Base-by-base conservation (phyloP, 2,329 filamentous ascomycete species). In the Penicillium oxalicum region DNA sequence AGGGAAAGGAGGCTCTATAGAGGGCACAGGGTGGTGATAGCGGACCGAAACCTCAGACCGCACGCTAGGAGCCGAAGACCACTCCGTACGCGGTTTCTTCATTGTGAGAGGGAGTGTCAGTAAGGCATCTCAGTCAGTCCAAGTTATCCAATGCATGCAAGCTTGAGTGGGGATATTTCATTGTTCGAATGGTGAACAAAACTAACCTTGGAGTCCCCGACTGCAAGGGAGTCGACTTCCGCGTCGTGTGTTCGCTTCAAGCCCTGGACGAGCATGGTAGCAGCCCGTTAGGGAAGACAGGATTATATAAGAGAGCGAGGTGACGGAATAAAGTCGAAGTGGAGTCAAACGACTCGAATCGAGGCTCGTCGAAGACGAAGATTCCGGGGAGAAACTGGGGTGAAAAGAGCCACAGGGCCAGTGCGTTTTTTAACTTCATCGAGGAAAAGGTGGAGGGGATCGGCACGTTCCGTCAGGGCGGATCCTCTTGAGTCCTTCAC, bases 401-500 rank as follows among this genome's bases (percentile, higher is more conserved):
- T 18, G 18, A 18, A 18, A 18, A 18, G 18, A 18, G 18, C 18
- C 18, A 18, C 18, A 18, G 18, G 18, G 18, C 18, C 18, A 18
- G 18, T 18, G 18, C 18, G 18, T 18, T 18, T 18, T 18, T 8
- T 29, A 26, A 41, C 40, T 29, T 13, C 24, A 9, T 24, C 18
- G 18, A 18, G 3, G 25, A 29, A 45, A 39, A 40, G 35, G 44
- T 47, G 45, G 24, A 45, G 47, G 45, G 44, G 40, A 4, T 44
- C 50, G 50, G 50, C 37, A 50, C 32, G 40, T 49, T 40, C 49
- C 46, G 49, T 46, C 40, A 50, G 38, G 26, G 25, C 43, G 47
- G 38, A 44, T 38, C 39, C 11, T 18, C 18, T 18, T 18, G 18
- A 18, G 18, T 18, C 18, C 18, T 18, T 18, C 18, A 18, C 18